Conservation (phyloP, 345 rosid genomes). For the Bretschneidera sinensis region DNA sequence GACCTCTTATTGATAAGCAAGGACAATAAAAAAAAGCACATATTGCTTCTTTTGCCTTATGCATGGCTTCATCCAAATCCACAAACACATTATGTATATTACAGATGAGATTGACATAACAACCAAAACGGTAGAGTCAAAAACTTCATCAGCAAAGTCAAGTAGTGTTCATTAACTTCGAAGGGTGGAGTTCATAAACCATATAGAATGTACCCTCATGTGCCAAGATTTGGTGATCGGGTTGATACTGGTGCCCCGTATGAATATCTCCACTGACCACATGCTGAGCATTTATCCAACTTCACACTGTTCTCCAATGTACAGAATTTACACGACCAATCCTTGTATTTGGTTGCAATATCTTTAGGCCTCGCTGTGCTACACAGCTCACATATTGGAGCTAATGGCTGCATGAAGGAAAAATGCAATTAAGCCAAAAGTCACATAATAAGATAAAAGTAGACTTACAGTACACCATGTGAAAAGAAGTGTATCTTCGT, state of each 20-base stretch:
- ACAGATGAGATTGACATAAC: no score
- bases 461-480: no score
- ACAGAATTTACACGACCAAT: conserved; percentile 75
- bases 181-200: not conserved
- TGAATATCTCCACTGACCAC: conserved; percentile 86
- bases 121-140: no score
- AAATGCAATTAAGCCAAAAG: not conserved
- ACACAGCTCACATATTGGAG: conserved; percentile 68
- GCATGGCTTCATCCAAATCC: no score
- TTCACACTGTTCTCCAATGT: conserved; percentile 59
- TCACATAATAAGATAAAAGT: no score
- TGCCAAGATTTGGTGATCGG: conserved; percentile 53
- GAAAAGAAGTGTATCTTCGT: no score
- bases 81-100: no score
- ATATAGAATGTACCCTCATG: conserved; percentile 29
- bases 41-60: no score
- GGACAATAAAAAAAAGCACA: no score
- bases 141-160: not conserved
- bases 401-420: conserved; percentile 47
- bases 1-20: no score
- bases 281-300: conserved; percentile 70
- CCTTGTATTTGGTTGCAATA: conserved; percentile 31
- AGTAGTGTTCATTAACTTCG: not conserved
- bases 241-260: conserved; percentile 59
- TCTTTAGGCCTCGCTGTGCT: conserved; percentile 47